Conservation (phyloP, 768 basidiomycete species). For the Suillus bovinus region DNA sequence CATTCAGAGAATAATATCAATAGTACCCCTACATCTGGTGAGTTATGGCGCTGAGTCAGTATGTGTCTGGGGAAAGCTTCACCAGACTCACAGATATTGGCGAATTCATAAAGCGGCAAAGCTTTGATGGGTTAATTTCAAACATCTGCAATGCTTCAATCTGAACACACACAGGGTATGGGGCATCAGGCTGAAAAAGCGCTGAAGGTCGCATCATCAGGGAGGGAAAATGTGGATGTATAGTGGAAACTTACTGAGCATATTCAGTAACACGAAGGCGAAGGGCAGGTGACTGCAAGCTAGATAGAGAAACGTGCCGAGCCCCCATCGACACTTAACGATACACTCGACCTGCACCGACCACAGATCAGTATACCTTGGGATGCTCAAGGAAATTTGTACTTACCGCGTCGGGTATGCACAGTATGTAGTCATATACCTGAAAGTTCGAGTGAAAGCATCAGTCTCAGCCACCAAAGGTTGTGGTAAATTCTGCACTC, state of each 20-base stretch:
- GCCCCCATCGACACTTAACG: conserved; percentile 40
- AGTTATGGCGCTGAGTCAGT: background rate
- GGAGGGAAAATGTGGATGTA: background rate
- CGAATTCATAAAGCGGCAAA: background rate
- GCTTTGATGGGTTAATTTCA: background rate
- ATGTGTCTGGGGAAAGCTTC: background rate
- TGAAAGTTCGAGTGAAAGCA: background rate
- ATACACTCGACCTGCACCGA: conserved; percentile 15
- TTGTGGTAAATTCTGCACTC: background rate
- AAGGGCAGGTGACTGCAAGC: background rate
- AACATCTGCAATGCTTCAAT: background rate
- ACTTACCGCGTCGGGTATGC: background rate
- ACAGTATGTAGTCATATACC: background rate
- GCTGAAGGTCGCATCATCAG: background rate
- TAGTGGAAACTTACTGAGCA: background rate
- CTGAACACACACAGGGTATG: background rate
- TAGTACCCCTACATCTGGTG: background rate
- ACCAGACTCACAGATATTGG: background rate
- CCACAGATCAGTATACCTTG: background rate
- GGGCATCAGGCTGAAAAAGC: background rate
- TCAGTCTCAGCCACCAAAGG: background rate
- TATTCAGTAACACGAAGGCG: background rate
- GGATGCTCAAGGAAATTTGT: background rate
- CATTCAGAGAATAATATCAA: background rate
- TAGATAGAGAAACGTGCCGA: background rate